Percentiles rank a stretch among this genome's conserved stretches.
Evolutionary conservation across 257 asterid species (phyloP).

Genomic region (Schizonepeta tenuifolia): DNA sequence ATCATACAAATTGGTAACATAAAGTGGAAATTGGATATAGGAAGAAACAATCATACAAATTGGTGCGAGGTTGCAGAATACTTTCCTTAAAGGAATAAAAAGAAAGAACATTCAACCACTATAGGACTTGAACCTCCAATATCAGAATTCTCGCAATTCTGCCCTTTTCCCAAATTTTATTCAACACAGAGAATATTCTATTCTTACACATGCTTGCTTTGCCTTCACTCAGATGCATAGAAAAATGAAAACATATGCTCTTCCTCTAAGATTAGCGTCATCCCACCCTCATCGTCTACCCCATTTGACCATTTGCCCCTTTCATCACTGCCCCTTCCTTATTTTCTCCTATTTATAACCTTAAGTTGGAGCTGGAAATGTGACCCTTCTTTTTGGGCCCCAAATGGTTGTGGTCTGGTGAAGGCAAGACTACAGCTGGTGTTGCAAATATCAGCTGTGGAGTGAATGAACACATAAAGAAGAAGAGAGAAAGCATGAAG

Average conservation of each 20-base stretch:
- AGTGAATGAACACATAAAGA: neutral
- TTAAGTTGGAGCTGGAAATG: neutral
- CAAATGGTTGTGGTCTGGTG: neutral
- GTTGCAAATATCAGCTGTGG: neutral
- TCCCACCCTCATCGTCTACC: neutral
- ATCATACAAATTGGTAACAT: too few relatives aligned
- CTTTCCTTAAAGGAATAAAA: neutral
- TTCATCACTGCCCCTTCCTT: neutral
- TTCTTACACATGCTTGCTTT: neutral
- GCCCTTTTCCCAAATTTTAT: too few relatives aligned
- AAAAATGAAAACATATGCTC: neutral
- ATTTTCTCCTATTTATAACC: neutral
- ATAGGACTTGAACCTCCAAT: neutral
- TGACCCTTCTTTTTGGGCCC: neutral
- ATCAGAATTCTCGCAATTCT: too few relatives aligned
- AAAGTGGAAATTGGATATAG: neutral
- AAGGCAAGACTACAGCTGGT: too few relatives aligned
- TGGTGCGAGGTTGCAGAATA: neutral
- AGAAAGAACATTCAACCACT: neutral
- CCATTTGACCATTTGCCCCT: neutral
- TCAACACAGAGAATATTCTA: too few relatives aligned
- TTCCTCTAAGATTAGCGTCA: neutral
- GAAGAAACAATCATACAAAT: neutral
- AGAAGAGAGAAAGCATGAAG: neutral
- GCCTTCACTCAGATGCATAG: neutral